Percentiles rank a stretch among this genome's conserved stretches.
Conservation (phyloP, 2,329 filamentous ascomycete species). For the Fusarium transvaalense region DNA sequence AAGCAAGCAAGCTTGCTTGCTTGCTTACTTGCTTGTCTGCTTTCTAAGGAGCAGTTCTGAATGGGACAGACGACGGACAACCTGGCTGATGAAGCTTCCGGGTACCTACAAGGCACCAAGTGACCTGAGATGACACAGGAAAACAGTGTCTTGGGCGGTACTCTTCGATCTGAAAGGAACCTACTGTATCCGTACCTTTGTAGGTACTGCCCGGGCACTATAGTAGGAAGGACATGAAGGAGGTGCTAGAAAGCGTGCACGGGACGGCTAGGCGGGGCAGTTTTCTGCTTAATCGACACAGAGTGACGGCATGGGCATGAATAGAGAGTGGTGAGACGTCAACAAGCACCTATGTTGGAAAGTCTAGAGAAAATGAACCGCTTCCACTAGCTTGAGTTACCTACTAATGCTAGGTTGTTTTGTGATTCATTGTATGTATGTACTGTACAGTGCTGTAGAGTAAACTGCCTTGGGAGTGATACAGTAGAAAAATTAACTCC, state of each 20-base stretch:
- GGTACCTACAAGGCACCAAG: slow-evolving; percentile 18
- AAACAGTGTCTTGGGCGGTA: slow-evolving; percentile 38
- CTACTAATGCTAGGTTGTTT: background rate
- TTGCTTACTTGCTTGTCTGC: slow-evolving; percentile 37
- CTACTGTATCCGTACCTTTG: background rate
- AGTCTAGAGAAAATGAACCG: slow-evolving; percentile 26
- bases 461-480: slow-evolving; percentile 15
- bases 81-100: slow-evolving; percentile 25
- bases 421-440: background rate
- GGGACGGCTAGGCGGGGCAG: slow-evolving; percentile 44
- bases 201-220: slow-evolving; percentile 24
- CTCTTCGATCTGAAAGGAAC: slow-evolving; percentile 22
- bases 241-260: slow-evolving; percentile 29
- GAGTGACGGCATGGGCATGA: slow-evolving; percentile 46
- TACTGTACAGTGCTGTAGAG: background rate
- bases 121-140: slow-evolving; percentile 42
- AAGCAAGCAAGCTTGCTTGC: slow-evolving; percentile 37
- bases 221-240: slow-evolving; percentile 8
- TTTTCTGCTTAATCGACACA: slow-evolving; percentile 43
- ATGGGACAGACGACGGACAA: slow-evolving; percentile 30
- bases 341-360: slow-evolving; percentile 27
- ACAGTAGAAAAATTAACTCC: background rate
- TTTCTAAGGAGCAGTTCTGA: slow-evolving; percentile 37
- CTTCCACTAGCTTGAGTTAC: slow-evolving; percentile 27
- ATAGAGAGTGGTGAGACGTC: slow-evolving; percentile 33